Evolutionary conservation across 1,284 basidiomycete genomes (phyloP), one percentile per base, ranked within the genome.

Genomic region (Moesziomyces sp.): DNA sequence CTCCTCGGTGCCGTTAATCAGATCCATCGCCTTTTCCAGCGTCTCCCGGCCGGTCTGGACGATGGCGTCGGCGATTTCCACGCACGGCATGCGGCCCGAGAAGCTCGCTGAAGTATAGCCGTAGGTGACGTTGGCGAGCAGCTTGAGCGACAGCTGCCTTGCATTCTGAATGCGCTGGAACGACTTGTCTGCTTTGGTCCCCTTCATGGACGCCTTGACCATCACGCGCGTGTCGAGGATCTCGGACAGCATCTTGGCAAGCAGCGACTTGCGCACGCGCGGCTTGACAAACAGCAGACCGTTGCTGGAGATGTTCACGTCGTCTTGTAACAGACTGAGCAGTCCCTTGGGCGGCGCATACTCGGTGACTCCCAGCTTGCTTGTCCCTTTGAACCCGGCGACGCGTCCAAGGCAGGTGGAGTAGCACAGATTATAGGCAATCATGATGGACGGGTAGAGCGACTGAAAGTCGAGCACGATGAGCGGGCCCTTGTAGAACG

Each of bases 61-160:
- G 73, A 99, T 98, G 58, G 93, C 93, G 82, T 99, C 96, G 0
- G 96, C 97, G 43, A 99, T 93, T 85, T 98, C 95, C 19, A 98
- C 95, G 21, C 93, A 94, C 19, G 97, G 96, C 97, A 99, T 99
- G 49, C 96, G 88, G 3, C 97, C 96, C 18, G 94, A 97, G 80
- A 90, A 97, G 2, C 91, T 91, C 1, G 96, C 96, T 62, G 91
- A 89, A 0, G 94, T 97, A 83, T 99, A 99, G 0, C 95, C 95
- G 80, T 97, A 97, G 0, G 83, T 79, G 60, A 85, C 67, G 55
- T 85, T 82, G 55, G 84, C 84, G n/a, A 84, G 56, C 23, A 80
- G 67, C 60, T 78, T 82, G 24, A 80, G 65, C 28, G 77, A 81
- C 8, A 79, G 58, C 64, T 80, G 82, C 3, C 81, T 59, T 8